Evolutionary conservation across 148 eudicot species (phyloP), one percentile per base, ranked within the genome.

Genomic region (Fagopyrum esculentum): DNA sequence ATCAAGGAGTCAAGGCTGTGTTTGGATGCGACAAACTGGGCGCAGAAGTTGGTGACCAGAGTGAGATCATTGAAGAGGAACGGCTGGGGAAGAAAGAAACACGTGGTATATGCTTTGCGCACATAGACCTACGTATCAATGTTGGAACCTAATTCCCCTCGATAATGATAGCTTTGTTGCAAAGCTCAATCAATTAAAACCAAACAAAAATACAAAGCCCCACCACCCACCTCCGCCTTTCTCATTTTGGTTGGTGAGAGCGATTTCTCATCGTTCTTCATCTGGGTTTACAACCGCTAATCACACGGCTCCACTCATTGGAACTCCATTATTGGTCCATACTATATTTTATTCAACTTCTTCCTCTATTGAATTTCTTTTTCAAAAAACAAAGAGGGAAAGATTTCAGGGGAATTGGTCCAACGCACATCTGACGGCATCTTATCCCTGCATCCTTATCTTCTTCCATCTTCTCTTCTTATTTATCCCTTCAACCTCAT

Each of bases 391-490:
- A 66, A 66, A 63, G 6, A 63, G 0, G 40, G 40, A 35, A 35
- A 35, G 40, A 35, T 35, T 35, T 35, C 40, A 10, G 15, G 69
- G 45, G 12, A 63, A 15, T 66, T 66, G 71, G 19, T 66, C 71
- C 47, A 66, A 12, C 71, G 19, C 6, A 66, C 35, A 15, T 66
- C 46, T 66, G 43, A 46, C 71, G 17, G 47, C 9, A 66, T n/a
- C 71, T 66, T 40, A 35, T 66, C 22, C 15, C 46, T 66, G 8
- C 71, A 40, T 66, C 71, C 47, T 66, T 66, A 66, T 66, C 71
- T 66, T 40, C 47, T 15, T 15, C 13, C 13, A 9, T 8, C 52
- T 49, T 49, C 12, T 49, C 17, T 6, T 66, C 71, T 4, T 40
- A 45, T 13, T 66, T 66, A 43, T 66, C 71, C 71, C 40, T 45